Evolutionary conservation across 140 eudicot species (phyloP).

Genomic region (Cichorium intybus): DNA sequence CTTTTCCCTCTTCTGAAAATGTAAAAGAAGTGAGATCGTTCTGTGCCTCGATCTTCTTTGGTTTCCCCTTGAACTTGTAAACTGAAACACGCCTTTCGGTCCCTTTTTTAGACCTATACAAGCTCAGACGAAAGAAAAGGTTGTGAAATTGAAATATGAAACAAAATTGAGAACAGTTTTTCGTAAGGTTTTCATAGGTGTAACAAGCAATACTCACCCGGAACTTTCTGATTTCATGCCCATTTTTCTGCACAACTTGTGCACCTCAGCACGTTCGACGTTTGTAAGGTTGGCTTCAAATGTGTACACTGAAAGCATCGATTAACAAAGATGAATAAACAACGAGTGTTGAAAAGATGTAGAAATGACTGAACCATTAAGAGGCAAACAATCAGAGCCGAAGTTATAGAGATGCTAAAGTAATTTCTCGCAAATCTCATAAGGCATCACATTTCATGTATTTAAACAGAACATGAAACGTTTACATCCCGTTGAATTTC

Average conservation of each 20-base stretch:
- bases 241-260: slow-evolving; percentile 52
- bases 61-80: background rate
- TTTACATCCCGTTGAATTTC: background rate
- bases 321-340: background rate
- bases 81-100: slow-evolving; percentile 14
- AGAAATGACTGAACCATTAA: background rate
- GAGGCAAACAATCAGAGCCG: background rate
- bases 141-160: background rate
- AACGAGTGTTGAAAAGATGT: background rate
- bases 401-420: background rate
- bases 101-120: slow-evolving; percentile 42
- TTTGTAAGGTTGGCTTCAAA: slow-evolving; percentile 58
- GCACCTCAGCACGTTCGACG: slow-evolving; percentile 75
- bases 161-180: background rate
- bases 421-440: background rate
- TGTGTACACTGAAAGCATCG: slow-evolving; percentile 51
- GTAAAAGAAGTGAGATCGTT: slow-evolving; percentile 40
- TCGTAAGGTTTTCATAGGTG: background rate
- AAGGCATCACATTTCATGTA: background rate
- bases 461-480: slow-evolving; percentile 7
- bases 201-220: slow-evolving; percentile 58
- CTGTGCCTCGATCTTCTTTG: background rate
- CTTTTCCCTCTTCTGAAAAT: slow-evolving; percentile 69
- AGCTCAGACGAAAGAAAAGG: background rate
- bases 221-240: slow-evolving; percentile 72